Percentiles rank a stretch among this genome's conserved stretches.
phyloP scores from a whole-genome alignment of 2,329 filamentous ascomycete species.

The Phialocephala sp. region DNA sequence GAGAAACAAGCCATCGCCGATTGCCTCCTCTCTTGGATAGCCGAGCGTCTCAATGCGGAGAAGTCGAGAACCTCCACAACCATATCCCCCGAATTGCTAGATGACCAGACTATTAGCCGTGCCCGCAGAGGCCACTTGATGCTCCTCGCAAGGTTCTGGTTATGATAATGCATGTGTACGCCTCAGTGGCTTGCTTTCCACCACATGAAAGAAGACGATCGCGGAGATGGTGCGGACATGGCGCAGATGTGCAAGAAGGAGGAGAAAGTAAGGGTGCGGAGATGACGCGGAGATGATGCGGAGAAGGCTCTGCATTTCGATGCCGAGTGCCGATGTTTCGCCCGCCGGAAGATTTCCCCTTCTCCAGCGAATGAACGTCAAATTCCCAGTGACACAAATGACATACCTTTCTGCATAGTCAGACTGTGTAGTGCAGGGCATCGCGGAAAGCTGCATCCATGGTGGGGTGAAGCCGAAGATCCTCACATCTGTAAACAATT shows the following conservation, averaged over 20 bases:
- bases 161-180: background rate
- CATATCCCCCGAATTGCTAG: background rate
- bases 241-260: background rate
- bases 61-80: background rate
- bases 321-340: background rate
- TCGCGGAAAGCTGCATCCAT: background rate
- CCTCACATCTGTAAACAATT: background rate
- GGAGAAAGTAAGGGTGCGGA: background rate
- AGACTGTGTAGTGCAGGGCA: conserved; percentile 5
- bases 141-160: no score
- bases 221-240: background rate
- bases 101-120: no score
- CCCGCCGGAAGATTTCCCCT: background rate
- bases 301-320: background rate
- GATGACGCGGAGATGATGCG: background rate
- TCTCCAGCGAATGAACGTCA: background rate
- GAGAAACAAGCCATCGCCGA: background rate
- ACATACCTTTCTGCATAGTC: background rate
- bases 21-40: background rate
- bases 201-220: background rate
- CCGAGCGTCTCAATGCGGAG: background rate
- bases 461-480: conserved; percentile 7
- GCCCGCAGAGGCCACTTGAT: no score
- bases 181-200: background rate
- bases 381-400: background rate